Evolutionary conservation across 2,329 filamentous ascomycete species (phyloP), one percentile per base, ranked within the genome.

Genomic region (Polychaeton citri): DNA sequence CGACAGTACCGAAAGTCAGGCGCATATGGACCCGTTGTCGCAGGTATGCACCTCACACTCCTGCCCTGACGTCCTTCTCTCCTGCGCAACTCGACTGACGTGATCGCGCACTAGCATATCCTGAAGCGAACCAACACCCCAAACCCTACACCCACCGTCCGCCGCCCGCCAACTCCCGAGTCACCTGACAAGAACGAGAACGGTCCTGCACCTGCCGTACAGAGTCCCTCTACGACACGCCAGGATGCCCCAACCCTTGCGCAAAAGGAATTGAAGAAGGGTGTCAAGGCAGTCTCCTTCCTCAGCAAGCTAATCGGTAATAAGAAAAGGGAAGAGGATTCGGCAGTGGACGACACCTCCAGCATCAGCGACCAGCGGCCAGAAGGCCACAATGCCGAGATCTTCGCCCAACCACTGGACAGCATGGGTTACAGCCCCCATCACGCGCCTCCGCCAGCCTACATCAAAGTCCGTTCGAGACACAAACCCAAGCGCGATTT

Each of bases 251-350:
- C 38, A n/a, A 42, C 46, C 17, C 43, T 34, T 24, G 40, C 40
- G 40, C 41, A 36, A 18, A 45, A 43, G 32, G 46, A 52, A 49
- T 90, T 81, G 59, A 94, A 90, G 64, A 58, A 57, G 34, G 49
- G 51, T 50, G 93, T 81, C 59, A 95, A 94, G 64, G 80, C 82
- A 19, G 75, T 81, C 13, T 94, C 86, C 10, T 94, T 98, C 55
- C 72, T 98, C 19, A 92, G 85, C 58, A 81, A 86, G 37, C 77
- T 96, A 58, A 81, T 83, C 50, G 74, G 77, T 21, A 71, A 72
- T 42, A 71, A 69, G 41, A 86, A 85, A 64, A 92, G 81, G 60
- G 52, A 53, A 19, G 69, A 72, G 38, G 66, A 68, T 30, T 45
- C 45, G 16, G 43, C 47, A 12, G 55, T 59, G 38, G 62, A 62